A percentile compares a stretch with the other conserved stretches of the same genome.
These are phyloP conservation scores for Udeniomyces megalosporus DNA, from an alignment of 768 basidiomycete species.

Conservation along the genomic window DNA sequence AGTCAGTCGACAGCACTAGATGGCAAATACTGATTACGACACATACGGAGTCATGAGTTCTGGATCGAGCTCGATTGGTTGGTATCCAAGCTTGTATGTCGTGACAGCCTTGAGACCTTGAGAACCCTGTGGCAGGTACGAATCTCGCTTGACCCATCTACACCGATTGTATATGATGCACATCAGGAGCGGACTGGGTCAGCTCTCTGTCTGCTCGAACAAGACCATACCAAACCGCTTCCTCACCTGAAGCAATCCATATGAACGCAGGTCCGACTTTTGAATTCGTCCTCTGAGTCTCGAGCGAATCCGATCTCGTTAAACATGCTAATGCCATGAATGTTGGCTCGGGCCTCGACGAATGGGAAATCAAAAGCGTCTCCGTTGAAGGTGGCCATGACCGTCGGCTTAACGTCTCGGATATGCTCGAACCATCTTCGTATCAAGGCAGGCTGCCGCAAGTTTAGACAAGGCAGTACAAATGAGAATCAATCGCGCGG, in stretches of 20 bases:
- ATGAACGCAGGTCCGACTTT: constrained; percentile 77
- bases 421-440: constrained; percentile 84
- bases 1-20: not conserved
- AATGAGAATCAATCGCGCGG: not conserved
- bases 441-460: constrained; percentile 55
- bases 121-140: constrained; percentile 93
- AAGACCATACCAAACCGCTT: no score
- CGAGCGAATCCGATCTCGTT: constrained; percentile 81
- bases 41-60: constrained; percentile 97
- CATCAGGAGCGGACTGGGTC: no score
- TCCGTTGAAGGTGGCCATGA: constrained; percentile 96
- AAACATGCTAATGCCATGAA: constrained; percentile 92
- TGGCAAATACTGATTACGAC: not conserved
- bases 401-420: constrained; percentile 81
- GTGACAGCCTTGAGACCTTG: constrained; percentile 98
- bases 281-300: constrained; percentile 88
- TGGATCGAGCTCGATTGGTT: constrained; percentile 92
- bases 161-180: no score
- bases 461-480: not conserved
- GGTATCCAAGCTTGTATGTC: constrained; percentile 84
- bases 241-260: constrained; percentile 91
- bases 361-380: constrained; percentile 99
- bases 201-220: no score
- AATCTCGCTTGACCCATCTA: constrained; percentile 96
- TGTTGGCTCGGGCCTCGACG: constrained; percentile 64